Conservation (phyloP, 108 stramenopile genomes). For the Epithemia pelagica region DNA sequence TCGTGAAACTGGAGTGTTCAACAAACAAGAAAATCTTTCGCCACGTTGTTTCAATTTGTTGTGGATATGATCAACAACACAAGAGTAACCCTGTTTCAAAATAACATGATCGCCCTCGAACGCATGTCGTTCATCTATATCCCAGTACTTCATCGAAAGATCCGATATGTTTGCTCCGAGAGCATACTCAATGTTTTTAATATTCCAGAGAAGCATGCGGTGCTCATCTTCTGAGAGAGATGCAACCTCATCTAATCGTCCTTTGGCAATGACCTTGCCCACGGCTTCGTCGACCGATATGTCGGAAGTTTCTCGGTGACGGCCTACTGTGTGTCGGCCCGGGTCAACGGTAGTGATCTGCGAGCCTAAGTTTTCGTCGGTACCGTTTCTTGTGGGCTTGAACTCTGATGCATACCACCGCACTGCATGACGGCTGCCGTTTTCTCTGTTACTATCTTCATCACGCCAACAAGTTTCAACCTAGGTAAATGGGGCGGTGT, state of each 20-base stretch:
- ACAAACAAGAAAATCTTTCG: slow-evolving; percentile 34
- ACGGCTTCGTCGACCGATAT: slow-evolving; percentile 39
- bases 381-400: background rate
- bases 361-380: background rate
- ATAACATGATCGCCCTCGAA: slow-evolving; percentile 81
- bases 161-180: slow-evolving; percentile 45
- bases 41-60: slow-evolving; percentile 21
- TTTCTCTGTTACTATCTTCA: slow-evolving; percentile 4
- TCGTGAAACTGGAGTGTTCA: slow-evolving; percentile 42
- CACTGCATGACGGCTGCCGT: slow-evolving; percentile 7
- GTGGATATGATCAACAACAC: slow-evolving; percentile 32
- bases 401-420: slow-evolving; percentile 38
- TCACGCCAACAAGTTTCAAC: slow-evolving; percentile 41
- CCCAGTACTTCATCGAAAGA: slow-evolving; percentile 71
- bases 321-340: slow-evolving; percentile 12
- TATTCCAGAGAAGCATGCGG: slow-evolving; percentile 65
- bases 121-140: slow-evolving; percentile 70
- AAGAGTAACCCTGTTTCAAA: slow-evolving; percentile 55
- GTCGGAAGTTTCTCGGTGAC: slow-evolving; percentile 46
- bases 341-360: background rate
- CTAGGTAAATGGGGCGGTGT: background rate
- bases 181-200: slow-evolving; percentile 67
- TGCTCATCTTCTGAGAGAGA: slow-evolving; percentile 37
- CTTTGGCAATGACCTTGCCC: slow-evolving; percentile 30
- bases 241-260: slow-evolving; percentile 28